Conservation (phyloP, 176 grass and related monocot species). For the Oryza coarctata region DNA sequence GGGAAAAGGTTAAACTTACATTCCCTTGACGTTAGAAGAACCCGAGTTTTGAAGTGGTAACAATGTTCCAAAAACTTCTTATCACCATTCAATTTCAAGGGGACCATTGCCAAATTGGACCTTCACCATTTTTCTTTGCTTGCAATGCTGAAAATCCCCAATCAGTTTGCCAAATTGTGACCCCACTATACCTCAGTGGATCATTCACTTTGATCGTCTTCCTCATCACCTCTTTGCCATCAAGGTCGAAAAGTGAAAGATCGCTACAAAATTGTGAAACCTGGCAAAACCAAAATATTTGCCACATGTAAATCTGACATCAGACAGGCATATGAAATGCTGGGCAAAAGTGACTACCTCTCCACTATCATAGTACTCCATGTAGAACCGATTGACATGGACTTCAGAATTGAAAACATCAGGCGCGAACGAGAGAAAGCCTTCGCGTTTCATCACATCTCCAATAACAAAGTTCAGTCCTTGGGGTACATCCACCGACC, state of each 20-base stretch:
- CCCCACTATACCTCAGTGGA: conserved; percentile 73
- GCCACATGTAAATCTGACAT: neutral
- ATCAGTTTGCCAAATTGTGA: conserved; percentile 96
- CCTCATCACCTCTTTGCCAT: conserved; percentile 85
- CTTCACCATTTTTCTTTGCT: conserved; percentile 90
- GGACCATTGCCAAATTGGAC: conserved; percentile 87
- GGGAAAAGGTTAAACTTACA: conserved; percentile 55
- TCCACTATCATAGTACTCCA: conserved; percentile 96
- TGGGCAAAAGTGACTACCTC: conserved; percentile 59
- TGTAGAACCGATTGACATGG: conserved; percentile 93
- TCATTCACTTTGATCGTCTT: conserved; percentile 97
- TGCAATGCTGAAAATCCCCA: conserved; percentile 91
- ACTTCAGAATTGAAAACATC: conserved; percentile 88
- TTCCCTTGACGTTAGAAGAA: conserved; percentile 83
- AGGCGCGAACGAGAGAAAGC: conserved; percentile 54
- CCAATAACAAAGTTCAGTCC: conserved; percentile 91
- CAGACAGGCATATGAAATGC: neutral
- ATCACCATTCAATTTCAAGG: conserved; percentile 72
- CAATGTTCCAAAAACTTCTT: conserved; percentile 87
- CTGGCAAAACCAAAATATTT: conserved; percentile 40
- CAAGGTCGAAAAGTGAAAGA: conserved; percentile 79
- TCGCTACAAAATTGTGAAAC: conserved; percentile 93
- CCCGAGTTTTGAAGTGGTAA: conserved; percentile 62
- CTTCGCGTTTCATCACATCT: conserved; percentile 82
- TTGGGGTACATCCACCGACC: conserved; percentile 82